These are phyloP conservation scores for Myrmaecium sp. DNA, from an alignment of 2,329 filamentous ascomycete species.

Conservation along the genomic window DNA sequence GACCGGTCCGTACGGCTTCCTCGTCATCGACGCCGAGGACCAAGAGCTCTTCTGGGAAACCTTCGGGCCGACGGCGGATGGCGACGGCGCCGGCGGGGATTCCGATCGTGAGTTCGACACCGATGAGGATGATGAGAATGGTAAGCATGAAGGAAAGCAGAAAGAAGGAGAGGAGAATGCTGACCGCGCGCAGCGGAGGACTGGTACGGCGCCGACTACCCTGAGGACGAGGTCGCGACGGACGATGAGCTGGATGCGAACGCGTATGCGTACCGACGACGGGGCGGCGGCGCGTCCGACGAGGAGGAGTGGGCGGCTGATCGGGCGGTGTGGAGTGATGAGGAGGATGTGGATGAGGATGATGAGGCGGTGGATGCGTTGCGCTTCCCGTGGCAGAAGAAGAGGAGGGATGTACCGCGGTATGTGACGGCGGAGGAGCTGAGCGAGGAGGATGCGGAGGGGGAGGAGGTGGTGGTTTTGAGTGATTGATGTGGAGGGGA, in stretches of 20 bases:
- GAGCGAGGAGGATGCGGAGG: no score
- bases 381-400: conserved; percentile 2
- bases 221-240: conserved; percentile 59
- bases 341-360: conserved; percentile 13
- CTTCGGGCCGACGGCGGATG: conserved; percentile 35
- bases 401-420: no score
- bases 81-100: conserved; percentile 21
- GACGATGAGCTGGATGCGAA: conserved; percentile 45
- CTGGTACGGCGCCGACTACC: conserved; percentile 65
- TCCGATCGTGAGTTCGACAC: conserved; percentile 31
- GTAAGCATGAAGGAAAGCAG: no score
- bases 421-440: no score
- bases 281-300: conserved; percentile 18
- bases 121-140: conserved; percentile 47
- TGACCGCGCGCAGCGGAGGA: no score
- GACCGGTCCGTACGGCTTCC: conserved; percentile 24
- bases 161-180: no score
- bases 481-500: no score
- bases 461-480: no score
- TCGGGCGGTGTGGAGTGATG: conserved; percentile 10
- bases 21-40: conserved; percentile 33
- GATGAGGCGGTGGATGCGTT: neutral
- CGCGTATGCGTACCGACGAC: conserved; percentile 26
- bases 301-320: conserved; percentile 21
- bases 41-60: conserved; percentile 37